Conservation (phyloP, 345 rosid species). For the Acer negundo region DNA sequence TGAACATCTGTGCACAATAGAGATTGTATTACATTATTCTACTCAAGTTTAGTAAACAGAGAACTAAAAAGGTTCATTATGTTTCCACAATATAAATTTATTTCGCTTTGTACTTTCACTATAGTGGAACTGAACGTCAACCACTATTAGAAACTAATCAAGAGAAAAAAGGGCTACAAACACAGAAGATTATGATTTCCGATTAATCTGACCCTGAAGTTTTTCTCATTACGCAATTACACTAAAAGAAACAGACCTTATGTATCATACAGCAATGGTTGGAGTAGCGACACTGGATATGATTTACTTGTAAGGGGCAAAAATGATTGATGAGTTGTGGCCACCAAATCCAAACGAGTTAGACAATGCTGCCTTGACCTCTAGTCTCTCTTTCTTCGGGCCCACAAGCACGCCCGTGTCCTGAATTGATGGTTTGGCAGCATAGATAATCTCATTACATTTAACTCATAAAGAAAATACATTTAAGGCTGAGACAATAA, state of each 20-base stretch:
- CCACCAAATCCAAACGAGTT: constrained; percentile 97
- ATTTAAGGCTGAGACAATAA: background rate
- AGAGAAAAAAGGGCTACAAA: background rate
- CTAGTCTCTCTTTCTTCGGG: constrained; percentile 76
- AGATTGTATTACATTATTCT: background rate
- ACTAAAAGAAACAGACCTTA: constrained; percentile 10
- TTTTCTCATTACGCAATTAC: background rate
- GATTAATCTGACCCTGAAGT: background rate
- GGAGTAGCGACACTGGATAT: constrained; percentile 11
- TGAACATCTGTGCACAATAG: background rate
- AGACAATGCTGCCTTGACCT: constrained; percentile 82
- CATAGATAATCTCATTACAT: constrained; percentile 3
- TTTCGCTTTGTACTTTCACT: background rate
- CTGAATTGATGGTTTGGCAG: constrained; percentile 39
- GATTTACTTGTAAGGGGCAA: constrained; percentile 80
- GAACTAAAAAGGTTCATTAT: background rate
- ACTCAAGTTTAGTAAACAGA: background rate
- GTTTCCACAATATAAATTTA: background rate
- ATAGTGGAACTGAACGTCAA: background rate
- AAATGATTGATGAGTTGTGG: constrained; percentile 93
- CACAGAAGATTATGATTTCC: background rate
- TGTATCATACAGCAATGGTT: constrained; percentile 1
- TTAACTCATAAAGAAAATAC: background rate
- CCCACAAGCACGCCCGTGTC: constrained; percentile 73
- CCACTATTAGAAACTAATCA: background rate